These are phyloP conservation scores for Simplicillium sp. DNA, from an alignment of 2,329 filamentous ascomycete genomes.

Conservation along the genomic window DNA sequence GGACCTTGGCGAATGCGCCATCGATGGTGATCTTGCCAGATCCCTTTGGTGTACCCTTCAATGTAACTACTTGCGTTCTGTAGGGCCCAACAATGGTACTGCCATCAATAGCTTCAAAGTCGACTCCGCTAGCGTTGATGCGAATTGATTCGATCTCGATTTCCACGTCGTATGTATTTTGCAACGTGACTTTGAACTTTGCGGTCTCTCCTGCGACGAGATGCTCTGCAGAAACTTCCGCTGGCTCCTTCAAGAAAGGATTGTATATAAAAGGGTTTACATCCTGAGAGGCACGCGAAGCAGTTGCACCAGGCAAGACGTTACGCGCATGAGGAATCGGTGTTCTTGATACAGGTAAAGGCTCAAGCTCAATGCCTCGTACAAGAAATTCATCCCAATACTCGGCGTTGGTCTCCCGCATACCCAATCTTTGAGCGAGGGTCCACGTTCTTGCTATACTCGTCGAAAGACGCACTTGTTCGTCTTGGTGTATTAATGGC, in stretches of 20 bases:
- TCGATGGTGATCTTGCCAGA: slow-evolving; percentile 64
- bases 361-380: slow-evolving; percentile 62
- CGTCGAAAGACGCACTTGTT: slow-evolving; percentile 74
- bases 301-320: slow-evolving; percentile 39
- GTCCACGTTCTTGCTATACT: slow-evolving; percentile 79
- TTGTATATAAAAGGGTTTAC: slow-evolving; percentile 92
- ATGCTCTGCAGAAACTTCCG: slow-evolving; percentile 53
- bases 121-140: slow-evolving; percentile 63
- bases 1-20: slow-evolving; percentile 71
- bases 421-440: slow-evolving; percentile 66
- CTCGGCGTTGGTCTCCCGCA: slow-evolving; percentile 62
- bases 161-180: slow-evolving; percentile 92
- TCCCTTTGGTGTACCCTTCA: slow-evolving; percentile 58
- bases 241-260: slow-evolving; percentile 66
- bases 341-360: slow-evolving; percentile 46
- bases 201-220: slow-evolving; percentile 72
- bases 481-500: slow-evolving; percentile 65
- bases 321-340: slow-evolving; percentile 57
- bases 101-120: slow-evolving; percentile 58
- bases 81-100: slow-evolving; percentile 69
- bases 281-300: slow-evolving; percentile 45
- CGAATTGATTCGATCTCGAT: slow-evolving; percentile 77
- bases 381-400: slow-evolving; percentile 98
- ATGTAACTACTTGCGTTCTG: slow-evolving; percentile 66
- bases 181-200: slow-evolving; percentile 72